These are phyloP conservation scores for Inga oerstediana DNA, from an alignment of 306 rosid genomes.

Conservation along the genomic window DNA sequence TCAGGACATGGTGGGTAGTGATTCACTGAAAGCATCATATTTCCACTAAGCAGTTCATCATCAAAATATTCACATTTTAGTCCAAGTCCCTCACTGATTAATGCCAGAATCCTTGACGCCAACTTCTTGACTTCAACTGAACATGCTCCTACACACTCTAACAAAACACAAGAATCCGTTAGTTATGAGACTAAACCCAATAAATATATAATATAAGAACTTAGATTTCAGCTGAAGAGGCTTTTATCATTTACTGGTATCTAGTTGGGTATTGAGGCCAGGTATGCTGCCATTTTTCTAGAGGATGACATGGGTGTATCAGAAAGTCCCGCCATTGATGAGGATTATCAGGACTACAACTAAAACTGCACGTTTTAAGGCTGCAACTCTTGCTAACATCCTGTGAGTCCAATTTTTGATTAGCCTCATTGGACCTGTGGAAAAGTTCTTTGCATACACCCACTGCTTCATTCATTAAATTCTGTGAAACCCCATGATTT, in stretches of 20 bases:
- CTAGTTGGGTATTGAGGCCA: constrained; percentile 15
- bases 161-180: background rate
- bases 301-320: background rate
- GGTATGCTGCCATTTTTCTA: constrained; percentile 6
- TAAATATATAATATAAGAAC: background rate
- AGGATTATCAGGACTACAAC: background rate
- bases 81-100: constrained; percentile 10
- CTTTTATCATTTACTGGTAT: background rate
- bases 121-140: constrained; percentile 12
- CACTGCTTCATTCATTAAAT: constrained; percentile 10
- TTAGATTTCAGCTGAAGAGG: background rate
- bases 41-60: constrained; percentile 6
- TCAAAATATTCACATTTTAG: constrained; percentile 33
- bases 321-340: background rate
- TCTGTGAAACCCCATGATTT: too few species aligned
- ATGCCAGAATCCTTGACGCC: background rate
- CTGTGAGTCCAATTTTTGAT: background rate
- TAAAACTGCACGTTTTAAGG: background rate
- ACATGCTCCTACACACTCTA: background rate
- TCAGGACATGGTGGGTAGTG: constrained; percentile 41
- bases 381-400: background rate
- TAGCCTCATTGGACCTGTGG: background rate
- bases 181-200: background rate
- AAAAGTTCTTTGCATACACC: constrained; percentile 20
- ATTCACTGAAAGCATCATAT: background rate